These are phyloP conservation scores for Cornus controversa DNA, from an alignment of 148 eudicot genomes.

Conservation along the genomic window DNA sequence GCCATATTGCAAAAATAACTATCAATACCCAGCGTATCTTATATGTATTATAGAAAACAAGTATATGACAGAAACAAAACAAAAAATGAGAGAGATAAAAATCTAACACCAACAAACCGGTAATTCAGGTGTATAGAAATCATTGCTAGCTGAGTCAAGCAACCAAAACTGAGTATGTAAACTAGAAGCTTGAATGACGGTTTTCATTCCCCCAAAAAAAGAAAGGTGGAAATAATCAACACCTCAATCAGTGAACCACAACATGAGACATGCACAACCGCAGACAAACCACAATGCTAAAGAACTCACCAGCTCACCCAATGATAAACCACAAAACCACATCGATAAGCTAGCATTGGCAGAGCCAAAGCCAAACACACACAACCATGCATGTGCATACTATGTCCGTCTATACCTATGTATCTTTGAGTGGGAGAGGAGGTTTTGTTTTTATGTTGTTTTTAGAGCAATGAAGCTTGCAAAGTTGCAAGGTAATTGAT, in stretches of 20 bases:
- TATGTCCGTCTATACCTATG: neutral
- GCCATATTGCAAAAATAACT: conserved; percentile 19
- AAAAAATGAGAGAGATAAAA: neutral
- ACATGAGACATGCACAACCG: no score
- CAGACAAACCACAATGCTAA: neutral
- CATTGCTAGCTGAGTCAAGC: no score
- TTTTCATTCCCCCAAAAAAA: no score
- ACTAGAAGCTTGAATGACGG: no score
- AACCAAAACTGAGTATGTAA: no score
- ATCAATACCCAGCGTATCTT: neutral
- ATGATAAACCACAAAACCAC: neutral
- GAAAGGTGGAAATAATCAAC: neutral
- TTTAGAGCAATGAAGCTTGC: neutral
- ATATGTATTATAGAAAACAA: neutral
- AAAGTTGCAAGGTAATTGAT: neutral
- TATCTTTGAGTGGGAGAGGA: neutral
- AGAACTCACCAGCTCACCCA: neutral
- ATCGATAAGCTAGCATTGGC: neutral
- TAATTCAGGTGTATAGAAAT: no score
- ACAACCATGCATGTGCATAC: neutral
- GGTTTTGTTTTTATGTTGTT: neutral
- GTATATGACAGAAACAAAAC: neutral
- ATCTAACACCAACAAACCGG: neutral
- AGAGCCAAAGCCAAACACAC: neutral
- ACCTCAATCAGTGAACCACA: neutral